Evolutionary conservation across 176 grass and related monocot species (phyloP).

Genomic region (Oryza rufipogon): DNA sequence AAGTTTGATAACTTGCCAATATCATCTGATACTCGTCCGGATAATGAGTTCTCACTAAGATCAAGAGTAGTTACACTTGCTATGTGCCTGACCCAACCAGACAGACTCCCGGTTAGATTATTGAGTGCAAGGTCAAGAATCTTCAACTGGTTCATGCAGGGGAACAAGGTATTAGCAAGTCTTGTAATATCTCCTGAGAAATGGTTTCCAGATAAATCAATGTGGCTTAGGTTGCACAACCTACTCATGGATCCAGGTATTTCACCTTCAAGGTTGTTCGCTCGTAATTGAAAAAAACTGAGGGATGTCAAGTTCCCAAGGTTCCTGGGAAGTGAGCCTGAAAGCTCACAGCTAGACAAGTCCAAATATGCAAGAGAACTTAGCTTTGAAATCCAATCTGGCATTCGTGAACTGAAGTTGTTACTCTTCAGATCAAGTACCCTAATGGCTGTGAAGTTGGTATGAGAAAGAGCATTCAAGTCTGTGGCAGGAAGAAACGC

Average conservation of each 20-base stretch:
- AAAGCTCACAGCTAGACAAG: slow-evolving; percentile 31
- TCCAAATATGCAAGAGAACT: slow-evolving; percentile 36
- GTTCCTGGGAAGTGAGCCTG: slow-evolving; percentile 20
- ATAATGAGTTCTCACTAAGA: slow-evolving; percentile 45
- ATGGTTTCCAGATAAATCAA: slow-evolving; percentile 21
- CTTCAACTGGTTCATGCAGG: slow-evolving; percentile 3
- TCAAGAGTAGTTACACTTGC: slow-evolving; percentile 43
- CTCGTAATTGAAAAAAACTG: slow-evolving; percentile 6
- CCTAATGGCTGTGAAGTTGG: slow-evolving; percentile 28
- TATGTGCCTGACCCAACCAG: slow-evolving; percentile 36
- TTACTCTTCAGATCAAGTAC: slow-evolving; percentile 33
- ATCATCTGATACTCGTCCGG: slow-evolving; percentile 11
- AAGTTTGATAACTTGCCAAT: slow-evolving; percentile 28
- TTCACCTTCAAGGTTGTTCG: slow-evolving; percentile 30
- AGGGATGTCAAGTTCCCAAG: slow-evolving; percentile 45
- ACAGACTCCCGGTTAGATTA: slow-evolving; percentile 15
- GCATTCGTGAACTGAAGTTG: not conserved
- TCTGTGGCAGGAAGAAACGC: slow-evolving; percentile 29
- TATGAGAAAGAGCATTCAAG: slow-evolving; percentile 13
- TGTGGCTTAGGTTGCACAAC: slow-evolving; percentile 21
- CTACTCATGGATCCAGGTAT: slow-evolving; percentile 23
- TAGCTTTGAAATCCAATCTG: slow-evolving; percentile 47
- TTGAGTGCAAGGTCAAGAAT: slow-evolving; percentile 31
- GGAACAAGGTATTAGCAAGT: not conserved
- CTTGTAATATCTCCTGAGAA: slow-evolving; percentile 32